Percentiles rank a stretch among this genome's conserved stretches.
phyloP scores from a whole-genome alignment of 495 filamentous ascomycete genomes.

The Hypoxylon cercidicola region DNA sequence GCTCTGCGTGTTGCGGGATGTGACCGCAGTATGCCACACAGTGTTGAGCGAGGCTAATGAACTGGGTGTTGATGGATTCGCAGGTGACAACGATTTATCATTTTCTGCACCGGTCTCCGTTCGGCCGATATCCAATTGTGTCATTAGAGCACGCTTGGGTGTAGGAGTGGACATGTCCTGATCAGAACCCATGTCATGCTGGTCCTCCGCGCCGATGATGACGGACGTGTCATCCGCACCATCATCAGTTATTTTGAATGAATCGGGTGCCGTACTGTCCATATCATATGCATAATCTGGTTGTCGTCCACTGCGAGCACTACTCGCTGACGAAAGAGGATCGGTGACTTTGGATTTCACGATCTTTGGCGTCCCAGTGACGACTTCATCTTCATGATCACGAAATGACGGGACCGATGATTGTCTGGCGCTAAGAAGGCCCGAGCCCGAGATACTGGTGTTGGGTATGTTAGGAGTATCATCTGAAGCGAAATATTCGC shows the following conservation, averaged over 20 bases:
- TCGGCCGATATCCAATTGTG: slow-evolving; percentile 11
- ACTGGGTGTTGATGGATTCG: slow-evolving; percentile 31
- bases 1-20: slow-evolving; percentile 36
- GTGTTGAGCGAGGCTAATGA: slow-evolving; percentile 53
- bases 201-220: slow-evolving; percentile 1
- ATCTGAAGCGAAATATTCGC: slow-evolving; percentile 1
- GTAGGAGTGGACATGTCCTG: slow-evolving; percentile 24
- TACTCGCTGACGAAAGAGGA: slow-evolving; percentile 46
- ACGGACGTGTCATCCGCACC: slow-evolving; percentile 19
- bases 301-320: slow-evolving; percentile 53
- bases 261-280: slow-evolving; percentile 41
- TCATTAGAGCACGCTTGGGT: slow-evolving; percentile 17
- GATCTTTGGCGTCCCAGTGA: slow-evolving; percentile 37
- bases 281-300: slow-evolving; percentile 47
- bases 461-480: slow-evolving; percentile 3
- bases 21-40: slow-evolving; percentile 46
- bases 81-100: slow-evolving; percentile 1
- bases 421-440: slow-evolving; percentile 14
- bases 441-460: slow-evolving; percentile 16
- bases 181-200: slow-evolving; percentile 9
- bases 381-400: slow-evolving; percentile 28
- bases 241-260: slow-evolving; percentile 37
- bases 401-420: slow-evolving; percentile 33
- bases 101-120: not conserved
- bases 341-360: slow-evolving; percentile 24